A percentile compares a stretch with the other conserved stretches of the same genome.
These are phyloP conservation scores for Penicillium thymicola DNA, from an alignment of 2,329 filamentous ascomycete genomes.

Conservation along the genomic window DNA sequence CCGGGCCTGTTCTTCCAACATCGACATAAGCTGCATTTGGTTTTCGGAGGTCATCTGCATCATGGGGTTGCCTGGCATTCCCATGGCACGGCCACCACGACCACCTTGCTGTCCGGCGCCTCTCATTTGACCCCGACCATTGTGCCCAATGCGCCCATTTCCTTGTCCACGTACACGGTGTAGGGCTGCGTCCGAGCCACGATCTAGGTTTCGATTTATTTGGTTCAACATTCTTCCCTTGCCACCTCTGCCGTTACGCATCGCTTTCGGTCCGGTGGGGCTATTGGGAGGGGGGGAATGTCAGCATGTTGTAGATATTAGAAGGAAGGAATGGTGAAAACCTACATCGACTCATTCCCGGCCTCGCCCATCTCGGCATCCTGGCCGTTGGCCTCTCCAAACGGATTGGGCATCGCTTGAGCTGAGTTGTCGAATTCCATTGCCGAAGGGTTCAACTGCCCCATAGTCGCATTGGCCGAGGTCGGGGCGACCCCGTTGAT, in stretches of 20 bases:
- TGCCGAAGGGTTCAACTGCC: conserved; percentile 35
- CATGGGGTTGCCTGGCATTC: conserved; percentile 39
- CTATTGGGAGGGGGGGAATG: conserved; percentile 55
- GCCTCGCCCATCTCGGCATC: conserved; percentile 72
- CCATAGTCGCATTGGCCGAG: conserved; percentile 14
- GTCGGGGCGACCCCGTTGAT: conserved; percentile 51
- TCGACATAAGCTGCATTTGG: conserved; percentile 69
- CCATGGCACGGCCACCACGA: conserved; percentile 47
- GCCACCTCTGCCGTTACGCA: conserved; percentile 71
- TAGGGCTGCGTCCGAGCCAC: conserved; percentile 68
- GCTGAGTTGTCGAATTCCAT: conserved; percentile 15
- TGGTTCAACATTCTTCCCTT: conserved; percentile 83
- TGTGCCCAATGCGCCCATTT: conserved; percentile 76
- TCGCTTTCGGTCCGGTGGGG: conserved; percentile 90
- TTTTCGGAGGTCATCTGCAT: conserved; percentile 62
- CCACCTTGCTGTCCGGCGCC: conserved; percentile 56
- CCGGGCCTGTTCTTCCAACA: conserved; percentile 81
- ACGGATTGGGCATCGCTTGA: neutral
- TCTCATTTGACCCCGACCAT: conserved; percentile 66
- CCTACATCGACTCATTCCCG: conserved; percentile 42
- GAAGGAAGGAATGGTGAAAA: conserved; percentile 14
- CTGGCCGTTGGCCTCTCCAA: conserved; percentile 43
- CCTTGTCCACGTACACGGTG: conserved; percentile 76
- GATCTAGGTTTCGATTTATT: conserved; percentile 77
- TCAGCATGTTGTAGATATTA: conserved; percentile 1